A percentile compares a stretch with the other conserved stretches of the same genome.
Conservation (phyloP, 805 yeast genomes). For the Ogataea corticis region DNA sequence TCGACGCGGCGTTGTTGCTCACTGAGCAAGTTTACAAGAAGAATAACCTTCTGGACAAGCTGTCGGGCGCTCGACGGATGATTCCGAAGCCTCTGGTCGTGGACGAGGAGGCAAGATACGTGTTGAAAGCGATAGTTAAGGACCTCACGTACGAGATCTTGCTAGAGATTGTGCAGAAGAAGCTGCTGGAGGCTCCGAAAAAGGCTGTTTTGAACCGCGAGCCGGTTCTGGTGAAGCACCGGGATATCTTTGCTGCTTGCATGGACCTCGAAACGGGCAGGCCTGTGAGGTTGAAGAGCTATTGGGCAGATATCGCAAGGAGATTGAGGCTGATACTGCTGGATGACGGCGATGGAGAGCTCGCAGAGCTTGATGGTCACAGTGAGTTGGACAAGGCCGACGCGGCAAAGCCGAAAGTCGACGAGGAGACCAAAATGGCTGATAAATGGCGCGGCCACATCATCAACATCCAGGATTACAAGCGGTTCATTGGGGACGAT, state of each 20-base stretch:
- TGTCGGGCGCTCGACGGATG: constrained; percentile 8
- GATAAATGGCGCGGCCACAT: constrained; percentile 6
- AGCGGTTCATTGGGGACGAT: background rate
- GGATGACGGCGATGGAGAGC: constrained; percentile 7
- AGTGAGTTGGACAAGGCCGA: too few relatives aligned
- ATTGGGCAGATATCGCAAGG: constrained; percentile 21
- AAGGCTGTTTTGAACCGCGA: background rate
- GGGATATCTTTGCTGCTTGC: constrained; percentile 14
- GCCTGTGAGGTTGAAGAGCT: constrained; percentile 14
- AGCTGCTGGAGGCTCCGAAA: constrained; percentile 2
- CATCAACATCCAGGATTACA: constrained; percentile 9
- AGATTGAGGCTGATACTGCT: constrained; percentile 15
- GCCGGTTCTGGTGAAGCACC: constrained; percentile 4
- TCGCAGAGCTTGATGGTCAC: background rate
- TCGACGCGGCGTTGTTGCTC: constrained; percentile 12
- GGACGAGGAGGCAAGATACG: constrained; percentile 14
- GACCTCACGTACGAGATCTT: constrained; percentile 18
- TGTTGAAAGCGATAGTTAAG: constrained; percentile 12
- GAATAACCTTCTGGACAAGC: constrained; percentile 9
- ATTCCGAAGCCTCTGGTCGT: constrained; percentile 12
- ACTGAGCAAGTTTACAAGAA: constrained; percentile 14
- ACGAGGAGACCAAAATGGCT: background rate
- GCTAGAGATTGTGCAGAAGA: constrained; percentile 14
- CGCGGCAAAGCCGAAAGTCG: constrained; percentile 1
- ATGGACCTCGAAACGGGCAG: constrained; percentile 6